Conservation (phyloP, 352 stramenopile genomes). For the Phytophthora agathidicida region DNA sequence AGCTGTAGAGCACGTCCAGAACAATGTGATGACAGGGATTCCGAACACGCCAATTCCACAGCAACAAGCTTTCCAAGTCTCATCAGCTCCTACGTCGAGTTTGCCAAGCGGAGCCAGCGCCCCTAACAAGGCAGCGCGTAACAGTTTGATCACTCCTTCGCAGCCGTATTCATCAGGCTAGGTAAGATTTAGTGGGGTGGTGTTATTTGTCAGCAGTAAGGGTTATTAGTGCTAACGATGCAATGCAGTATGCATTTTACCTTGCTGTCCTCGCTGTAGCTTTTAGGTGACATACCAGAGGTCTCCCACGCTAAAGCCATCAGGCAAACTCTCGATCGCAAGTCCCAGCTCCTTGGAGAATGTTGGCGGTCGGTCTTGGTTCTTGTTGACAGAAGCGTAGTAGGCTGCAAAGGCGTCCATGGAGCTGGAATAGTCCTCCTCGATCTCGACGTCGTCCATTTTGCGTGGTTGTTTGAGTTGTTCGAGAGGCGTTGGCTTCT, state of each 20-base stretch:
- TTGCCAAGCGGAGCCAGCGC: neutral
- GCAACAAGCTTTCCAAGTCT: conserved; percentile 9
- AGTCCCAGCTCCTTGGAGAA: conserved; percentile 86
- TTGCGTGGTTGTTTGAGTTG: conserved; percentile 74
- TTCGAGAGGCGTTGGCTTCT: conserved; percentile 67
- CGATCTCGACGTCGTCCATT: conserved; percentile 90
- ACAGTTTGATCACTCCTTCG: conserved; percentile 22
- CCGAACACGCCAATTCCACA: conserved; percentile 13
- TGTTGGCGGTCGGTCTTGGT: conserved; percentile 69
- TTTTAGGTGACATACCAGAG: conserved; percentile 73
- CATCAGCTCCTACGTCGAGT: neutral
- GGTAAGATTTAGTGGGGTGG: neutral
- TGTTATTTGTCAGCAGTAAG: too few relatives aligned
- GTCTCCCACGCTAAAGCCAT: conserved; percentile 71
- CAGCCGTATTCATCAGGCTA: conserved; percentile 4
- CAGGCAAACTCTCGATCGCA: conserved; percentile 84
- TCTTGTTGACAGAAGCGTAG: conserved; percentile 87
- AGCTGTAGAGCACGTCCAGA: conserved; percentile 24
- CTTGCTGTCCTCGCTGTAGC: neutral
- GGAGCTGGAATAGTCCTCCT: conserved; percentile 84
- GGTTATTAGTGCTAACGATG: neutral
- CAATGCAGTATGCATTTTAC: neutral
- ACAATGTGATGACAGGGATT: conserved; percentile 5
- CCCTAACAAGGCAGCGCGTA: conserved; percentile 1
- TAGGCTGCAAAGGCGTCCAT: conserved; percentile 92